Evolutionary conservation across 768 basidiomycete species (phyloP).

Genomic region (Saitozyma sp.): DNA sequence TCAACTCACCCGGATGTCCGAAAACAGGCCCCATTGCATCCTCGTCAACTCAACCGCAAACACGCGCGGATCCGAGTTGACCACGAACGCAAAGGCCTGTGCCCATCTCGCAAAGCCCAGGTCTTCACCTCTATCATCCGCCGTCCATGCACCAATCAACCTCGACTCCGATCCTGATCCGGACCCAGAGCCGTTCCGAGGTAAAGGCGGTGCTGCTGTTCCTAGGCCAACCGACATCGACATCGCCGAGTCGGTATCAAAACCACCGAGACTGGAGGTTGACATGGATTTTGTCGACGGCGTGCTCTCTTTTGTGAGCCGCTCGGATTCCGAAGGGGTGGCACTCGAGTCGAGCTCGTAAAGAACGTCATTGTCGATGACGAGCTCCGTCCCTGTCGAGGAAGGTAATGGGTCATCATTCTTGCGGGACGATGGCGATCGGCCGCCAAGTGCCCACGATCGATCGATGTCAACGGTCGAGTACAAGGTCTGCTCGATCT

Average conservation of each 20-base stretch:
- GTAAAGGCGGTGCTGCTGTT: background rate
- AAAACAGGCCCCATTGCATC: constrained; percentile 67
- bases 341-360: constrained; percentile 21
- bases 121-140: constrained; percentile 1
- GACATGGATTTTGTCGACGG: background rate
- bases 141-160: background rate
- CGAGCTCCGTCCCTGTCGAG: constrained; percentile 11
- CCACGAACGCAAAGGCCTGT: constrained; percentile 5
- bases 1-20: constrained; percentile 70
- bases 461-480: constrained; percentile 39
- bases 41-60: constrained; percentile 86
- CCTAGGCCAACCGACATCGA: background rate
- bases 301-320: background rate
- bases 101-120: constrained; percentile 15
- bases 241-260: background rate
- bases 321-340: background rate
- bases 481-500: constrained; percentile 27
- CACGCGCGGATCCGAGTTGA: constrained; percentile 49
- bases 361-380: constrained; percentile 19
- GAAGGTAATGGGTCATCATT: background rate
- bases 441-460: constrained; percentile 34
- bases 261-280: background rate
- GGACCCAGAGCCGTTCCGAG: background rate
- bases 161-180: background rate
- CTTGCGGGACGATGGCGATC: background rate